A percentile compares a stretch with the other conserved stretches of the same genome.
Evolutionary conservation across 345 rosid genomes (phyloP).

Genomic region (Bretschneidera sinensis): DNA sequence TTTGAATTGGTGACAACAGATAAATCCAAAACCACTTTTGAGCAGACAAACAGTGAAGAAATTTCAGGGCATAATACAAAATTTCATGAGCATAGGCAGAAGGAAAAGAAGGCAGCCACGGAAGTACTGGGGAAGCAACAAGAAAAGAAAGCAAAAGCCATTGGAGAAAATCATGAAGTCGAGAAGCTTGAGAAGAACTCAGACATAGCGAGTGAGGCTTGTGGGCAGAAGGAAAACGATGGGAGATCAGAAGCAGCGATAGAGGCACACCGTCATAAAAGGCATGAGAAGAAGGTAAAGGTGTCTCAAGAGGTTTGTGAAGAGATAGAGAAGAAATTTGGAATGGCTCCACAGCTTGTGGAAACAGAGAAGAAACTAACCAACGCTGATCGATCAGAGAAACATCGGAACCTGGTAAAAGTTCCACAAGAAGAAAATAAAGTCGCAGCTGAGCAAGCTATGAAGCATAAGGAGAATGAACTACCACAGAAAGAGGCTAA

Average conservation of each 20-base stretch:
- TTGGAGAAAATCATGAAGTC: constrained; percentile 30
- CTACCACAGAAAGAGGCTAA: constrained; percentile 21
- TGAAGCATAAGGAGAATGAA: constrained; percentile 31
- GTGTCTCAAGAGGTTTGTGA: constrained; percentile 31
- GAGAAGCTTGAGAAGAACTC: constrained; percentile 29
- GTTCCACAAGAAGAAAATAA: constrained; percentile 26
- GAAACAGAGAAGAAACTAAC: constrained; percentile 35
- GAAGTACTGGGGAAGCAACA: constrained; percentile 28
- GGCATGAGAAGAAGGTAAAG: constrained; percentile 30
- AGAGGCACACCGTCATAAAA: constrained; percentile 5
- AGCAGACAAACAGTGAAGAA: constrained; percentile 34
- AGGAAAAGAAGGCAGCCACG: constrained; percentile 27
- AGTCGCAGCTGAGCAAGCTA: constrained; percentile 25
- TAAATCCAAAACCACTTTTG: constrained; percentile 36
- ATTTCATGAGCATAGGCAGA: constrained; percentile 32
- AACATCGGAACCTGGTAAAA: constrained; percentile 30
- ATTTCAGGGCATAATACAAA: constrained; percentile 21
- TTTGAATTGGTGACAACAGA: constrained; percentile 62
- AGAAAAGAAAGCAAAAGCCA: constrained; percentile 29
- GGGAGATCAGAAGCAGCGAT: neutral
- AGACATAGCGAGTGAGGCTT: constrained; percentile 31
- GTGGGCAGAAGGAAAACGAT: constrained; percentile 23
- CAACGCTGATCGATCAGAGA: constrained; percentile 28
- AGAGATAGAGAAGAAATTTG: constrained; percentile 31
- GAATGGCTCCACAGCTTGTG: constrained; percentile 19